Base-by-base conservation (phyloP, 2,329 filamentous ascomycete genomes). In the Exophiala dermatitidis region DNA sequence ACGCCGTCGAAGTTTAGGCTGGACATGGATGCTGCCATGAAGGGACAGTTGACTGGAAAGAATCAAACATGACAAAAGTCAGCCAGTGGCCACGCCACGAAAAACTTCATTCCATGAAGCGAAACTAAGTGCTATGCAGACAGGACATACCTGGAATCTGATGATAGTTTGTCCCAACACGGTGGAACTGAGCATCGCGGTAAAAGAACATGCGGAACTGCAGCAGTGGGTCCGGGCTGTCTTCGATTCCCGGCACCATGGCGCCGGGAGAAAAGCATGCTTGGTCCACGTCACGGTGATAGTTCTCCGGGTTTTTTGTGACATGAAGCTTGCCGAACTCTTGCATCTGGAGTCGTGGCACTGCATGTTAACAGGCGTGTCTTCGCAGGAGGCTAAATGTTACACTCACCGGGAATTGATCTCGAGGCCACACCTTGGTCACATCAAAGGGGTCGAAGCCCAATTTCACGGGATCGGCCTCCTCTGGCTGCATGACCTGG, bases 341-440 rank as follows among this genome's bases (percentile, higher is more conserved):
- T 38, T 38, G 36, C 36, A 38, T 38, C 36, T 38, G 36, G 6
- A 12, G 36, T n/a, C 5, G 19, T 19, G 19, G 19, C 19, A 19
- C 19, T 19, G 36, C 5, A 12, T 12, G 36, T 9, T 5, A 38
- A 5, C 19, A 38, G 10, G 9, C 5, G 4, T 5, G 36, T 8
- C 10, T 5, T 47, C 68, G 67, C 60, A 79, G 76, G 7, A 82
- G 65, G 0, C 71, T 75, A 59, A 82, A 66, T 42, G 82, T 69
- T 6, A 68, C 67, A 12, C 79, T 74, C 7, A 84, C 71, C 1
- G 84, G 83, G 28, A 83, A 79, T 43, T 83, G 75, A 26, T 67
- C 71, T 55, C 85, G 80, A 2, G 83, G 83, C 83, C 83, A 86
- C 60, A 83, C 76, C 68, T 86, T 84, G 46, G 84, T 87, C 54